Evolutionary conservation across 345 rosid genomes (phyloP).

Genomic region (Populus ilicifolia): DNA sequence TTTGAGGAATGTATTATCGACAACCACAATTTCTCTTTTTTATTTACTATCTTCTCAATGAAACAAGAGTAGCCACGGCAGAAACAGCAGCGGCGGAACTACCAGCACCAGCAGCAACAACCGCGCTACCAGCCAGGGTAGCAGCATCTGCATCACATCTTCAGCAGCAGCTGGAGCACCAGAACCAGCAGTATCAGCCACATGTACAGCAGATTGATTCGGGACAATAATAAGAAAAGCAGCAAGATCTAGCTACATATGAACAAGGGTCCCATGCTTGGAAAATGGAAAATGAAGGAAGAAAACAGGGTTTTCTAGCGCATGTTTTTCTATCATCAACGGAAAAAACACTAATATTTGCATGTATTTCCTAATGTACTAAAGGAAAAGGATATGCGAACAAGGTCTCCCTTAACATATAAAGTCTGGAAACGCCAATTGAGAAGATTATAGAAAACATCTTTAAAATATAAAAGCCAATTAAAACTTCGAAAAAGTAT

Average conservation of each 20-base stretch:
- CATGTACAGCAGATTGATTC: not conserved
- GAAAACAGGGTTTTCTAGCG: no score
- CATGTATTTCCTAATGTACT: not conserved
- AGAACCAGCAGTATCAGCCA: not conserved
- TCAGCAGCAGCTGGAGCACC: not conserved
- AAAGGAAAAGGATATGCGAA: not conserved
- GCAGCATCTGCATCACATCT: not conserved
- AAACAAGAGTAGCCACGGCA: not conserved
- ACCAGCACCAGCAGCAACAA: not conserved
- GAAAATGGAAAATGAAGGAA: not conserved
- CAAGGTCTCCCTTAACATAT: not conserved
- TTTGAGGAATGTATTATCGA: constrained; percentile 1
- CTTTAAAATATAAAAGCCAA: not conserved
- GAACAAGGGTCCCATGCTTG: not conserved
- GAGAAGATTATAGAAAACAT: not conserved
- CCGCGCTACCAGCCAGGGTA: not conserved
- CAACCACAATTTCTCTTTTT: not conserved
- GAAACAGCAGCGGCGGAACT: not conserved
- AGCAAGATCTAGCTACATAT: not conserved
- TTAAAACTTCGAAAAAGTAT: not conserved
- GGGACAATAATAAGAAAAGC: not conserved
- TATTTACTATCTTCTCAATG: not conserved
- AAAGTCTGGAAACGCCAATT: not conserved
- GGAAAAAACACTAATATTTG: not conserved
- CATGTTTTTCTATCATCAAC: not conserved